These are phyloP conservation scores for Penicillium nordicum DNA, from an alignment of 2,329 filamentous ascomycete genomes.

Conservation along the genomic window DNA sequence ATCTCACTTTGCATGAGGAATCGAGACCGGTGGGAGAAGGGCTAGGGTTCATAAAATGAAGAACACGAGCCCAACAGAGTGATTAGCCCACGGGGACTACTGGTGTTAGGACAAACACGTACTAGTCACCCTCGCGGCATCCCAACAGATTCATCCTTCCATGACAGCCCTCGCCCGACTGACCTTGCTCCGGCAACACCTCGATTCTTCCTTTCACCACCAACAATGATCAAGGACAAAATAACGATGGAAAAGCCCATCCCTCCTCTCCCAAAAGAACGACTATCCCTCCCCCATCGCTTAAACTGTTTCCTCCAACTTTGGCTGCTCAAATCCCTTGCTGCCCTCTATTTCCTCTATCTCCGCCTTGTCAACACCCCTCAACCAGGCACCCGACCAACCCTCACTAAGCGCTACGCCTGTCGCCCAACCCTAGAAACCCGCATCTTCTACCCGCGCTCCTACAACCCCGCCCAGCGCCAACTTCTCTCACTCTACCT, in stretches of 20 bases:
- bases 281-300: constrained; percentile 13
- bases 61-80: neutral
- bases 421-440: neutral
- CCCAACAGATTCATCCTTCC: neutral
- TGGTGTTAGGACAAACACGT: neutral
- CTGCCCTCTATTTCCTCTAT: constrained; percentile 9
- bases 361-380: constrained; percentile 10
- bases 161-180: neutral
- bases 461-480: constrained; percentile 21
- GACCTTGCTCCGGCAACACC: neutral
- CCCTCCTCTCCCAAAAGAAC: constrained; percentile 15
- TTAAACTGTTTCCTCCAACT: constrained; percentile 21
- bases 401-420: neutral
- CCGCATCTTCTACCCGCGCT: constrained; percentile 1
- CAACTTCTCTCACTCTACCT: constrained; percentile 43
- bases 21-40: neutral
- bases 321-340: constrained; percentile 19
- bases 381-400: neutral
- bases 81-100: too few relatives aligned
- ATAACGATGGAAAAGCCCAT: neutral
- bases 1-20: neutral
- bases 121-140: neutral
- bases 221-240: neutral
- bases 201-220: neutral
- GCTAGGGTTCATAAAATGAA: neutral